Evolutionary conservation across 2,329 filamentous ascomycete genomes (phyloP), one percentile per base, ranked within the genome.

Genomic region (Nannizziopsis barbatae): DNA sequence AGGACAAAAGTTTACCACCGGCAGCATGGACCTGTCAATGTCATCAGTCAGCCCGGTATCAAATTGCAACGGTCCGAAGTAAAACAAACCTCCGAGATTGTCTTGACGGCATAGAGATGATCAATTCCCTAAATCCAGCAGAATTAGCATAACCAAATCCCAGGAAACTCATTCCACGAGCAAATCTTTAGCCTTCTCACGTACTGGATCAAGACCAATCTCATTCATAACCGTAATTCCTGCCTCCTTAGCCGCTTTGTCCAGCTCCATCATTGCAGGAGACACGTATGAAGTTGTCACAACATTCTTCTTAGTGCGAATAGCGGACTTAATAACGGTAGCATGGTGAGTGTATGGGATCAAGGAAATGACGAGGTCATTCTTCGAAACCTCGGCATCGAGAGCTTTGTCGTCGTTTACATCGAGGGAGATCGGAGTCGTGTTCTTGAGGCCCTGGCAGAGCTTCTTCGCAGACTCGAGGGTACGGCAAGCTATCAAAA

Each of bases 201-300:
- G 15, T 51, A 63, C 61, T 35, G 63, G 64, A 53, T 71, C 68
- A 52, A 84, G 63, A 53, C 87, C 87, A 63, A 94, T 93, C 77
- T 96, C 90, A 71, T 96, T 95, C 84, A 95, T 89, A 64, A 95
- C 89, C 9, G 87, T 94, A 64, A 95, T 95, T 53, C 88, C 89
- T 14, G 90, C 90, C 54, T 83, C 84, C 76, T 95, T 94, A 65
- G 77, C 80, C 59, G 83, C 73, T 59, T 81, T 74, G 61, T 95
- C 84, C 44, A 96, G 80, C 73, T 89, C 90, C 71, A 83, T 69
- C 88, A 95, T 95, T 56, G 86, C 86, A 2, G 87, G 87, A 3
- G 86, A 93, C 57, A 95, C 85, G 64, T 96, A 96, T 56, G 81
- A 87, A 27, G 90, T 95, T 51, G 90, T 95, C 62, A 96, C 89